These are phyloP conservation scores for Pholiota conissans DNA, from an alignment of 768 basidiomycete species.

Conservation along the genomic window DNA sequence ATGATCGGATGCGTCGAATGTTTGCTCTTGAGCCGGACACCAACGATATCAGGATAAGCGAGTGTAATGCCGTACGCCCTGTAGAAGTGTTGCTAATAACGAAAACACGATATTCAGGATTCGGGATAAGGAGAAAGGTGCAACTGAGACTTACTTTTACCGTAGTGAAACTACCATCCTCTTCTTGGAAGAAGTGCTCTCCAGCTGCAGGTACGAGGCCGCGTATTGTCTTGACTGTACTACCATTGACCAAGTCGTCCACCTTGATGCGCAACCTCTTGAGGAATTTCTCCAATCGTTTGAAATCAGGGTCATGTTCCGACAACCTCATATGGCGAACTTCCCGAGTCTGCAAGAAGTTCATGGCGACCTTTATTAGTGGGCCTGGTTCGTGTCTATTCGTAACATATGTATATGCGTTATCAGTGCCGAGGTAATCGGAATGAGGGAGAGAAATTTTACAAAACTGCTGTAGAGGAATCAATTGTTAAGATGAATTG, in stretches of 20 bases:
- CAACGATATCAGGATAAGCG: slow-evolving; percentile 35
- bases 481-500: slow-evolving; percentile 47
- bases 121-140: background rate
- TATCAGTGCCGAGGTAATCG: background rate
- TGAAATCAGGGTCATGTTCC: slow-evolving; percentile 21
- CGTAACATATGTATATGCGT: background rate
- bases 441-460: slow-evolving; percentile 12
- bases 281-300: slow-evolving; percentile 37
- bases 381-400: slow-evolving; percentile 30
- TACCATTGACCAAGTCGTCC: slow-evolving; percentile 12
- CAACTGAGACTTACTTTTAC: slow-evolving; percentile 32
- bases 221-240: slow-evolving; percentile 32
- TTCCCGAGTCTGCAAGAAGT: slow-evolving; percentile 20
- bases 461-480: slow-evolving; percentile 46
- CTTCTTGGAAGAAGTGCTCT: slow-evolving; percentile 37
- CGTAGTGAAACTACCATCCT: slow-evolving; percentile 34
- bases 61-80: slow-evolving; percentile 33
- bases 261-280: slow-evolving; percentile 35
- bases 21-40: slow-evolving; percentile 31
- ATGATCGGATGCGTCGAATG: slow-evolving; percentile 27
- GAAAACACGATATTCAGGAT: background rate
- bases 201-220: slow-evolving; percentile 40
- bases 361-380: slow-evolving; percentile 32
- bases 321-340: slow-evolving; percentile 29
- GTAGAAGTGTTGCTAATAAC: slow-evolving; percentile 40